Evolutionary conservation across 2,329 filamentous ascomycete species (phyloP).

Genomic region (Chaetomium sp.): DNA sequence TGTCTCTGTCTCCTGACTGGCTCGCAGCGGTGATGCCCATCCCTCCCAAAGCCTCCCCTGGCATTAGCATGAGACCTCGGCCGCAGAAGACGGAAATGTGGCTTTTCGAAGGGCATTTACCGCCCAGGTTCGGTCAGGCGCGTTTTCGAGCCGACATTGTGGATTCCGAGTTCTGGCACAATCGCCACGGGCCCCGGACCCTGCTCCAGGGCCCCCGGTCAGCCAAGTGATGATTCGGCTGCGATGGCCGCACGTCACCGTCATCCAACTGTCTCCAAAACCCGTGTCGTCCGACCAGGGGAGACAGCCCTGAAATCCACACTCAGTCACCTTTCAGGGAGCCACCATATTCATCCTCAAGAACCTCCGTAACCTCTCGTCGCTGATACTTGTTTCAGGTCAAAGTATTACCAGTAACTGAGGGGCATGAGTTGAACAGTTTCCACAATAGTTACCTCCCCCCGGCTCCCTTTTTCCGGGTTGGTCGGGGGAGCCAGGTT

Average conservation of each 20-base stretch:
- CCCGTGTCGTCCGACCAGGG: not conserved
- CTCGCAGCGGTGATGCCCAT: not conserved
- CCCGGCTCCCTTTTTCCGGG: not conserved
- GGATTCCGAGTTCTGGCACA: not conserved
- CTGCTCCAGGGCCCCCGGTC: not conserved
- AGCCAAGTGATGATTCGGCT: slow-evolving; percentile 9
- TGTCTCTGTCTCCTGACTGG: not conserved
- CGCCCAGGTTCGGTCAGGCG: not conserved
- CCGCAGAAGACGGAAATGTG: not conserved
- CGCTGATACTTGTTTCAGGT: not conserved
- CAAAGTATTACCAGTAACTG: not conserved
- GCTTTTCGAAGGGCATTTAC: not conserved
- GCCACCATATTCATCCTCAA: not conserved
- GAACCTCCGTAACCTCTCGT: not conserved
- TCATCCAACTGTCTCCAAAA: not conserved
- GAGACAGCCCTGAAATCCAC: not conserved
- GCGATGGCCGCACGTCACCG: slow-evolving; percentile 10
- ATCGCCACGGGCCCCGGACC: not conserved
- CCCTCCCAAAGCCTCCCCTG: not conserved
- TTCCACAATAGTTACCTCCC: not conserved
- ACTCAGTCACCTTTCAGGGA: not conserved
- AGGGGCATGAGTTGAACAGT: not conserved
- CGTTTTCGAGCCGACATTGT: not conserved
- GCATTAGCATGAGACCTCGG: not conserved
- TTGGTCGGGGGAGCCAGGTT: not conserved